These are phyloP conservation scores for Jackrogersella minutella DNA, from an alignment of 495 filamentous ascomycete genomes.

Conservation along the genomic window DNA sequence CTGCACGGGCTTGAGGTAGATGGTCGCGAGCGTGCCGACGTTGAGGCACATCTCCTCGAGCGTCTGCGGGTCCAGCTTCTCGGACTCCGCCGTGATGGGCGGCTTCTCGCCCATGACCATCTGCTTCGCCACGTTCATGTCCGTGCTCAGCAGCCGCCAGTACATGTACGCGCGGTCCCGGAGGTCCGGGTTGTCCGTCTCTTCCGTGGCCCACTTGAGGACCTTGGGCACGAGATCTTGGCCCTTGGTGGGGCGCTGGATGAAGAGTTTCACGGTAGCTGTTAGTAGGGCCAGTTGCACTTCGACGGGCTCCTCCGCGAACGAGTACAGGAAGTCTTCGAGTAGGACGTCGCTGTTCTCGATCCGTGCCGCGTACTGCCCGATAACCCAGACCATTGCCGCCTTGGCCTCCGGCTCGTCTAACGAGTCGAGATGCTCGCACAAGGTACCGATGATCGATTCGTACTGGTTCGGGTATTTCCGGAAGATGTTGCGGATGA, in stretches of 20 bases:
- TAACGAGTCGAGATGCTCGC: conserved; percentile 94
- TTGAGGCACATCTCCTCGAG: conserved; percentile 97
- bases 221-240: conserved; percentile 94
- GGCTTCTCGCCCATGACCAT: conserved; percentile 98
- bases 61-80: conserved; percentile 89
- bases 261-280: conserved; percentile 97
- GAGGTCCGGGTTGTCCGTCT: conserved; percentile 97
- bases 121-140: conserved; percentile 83
- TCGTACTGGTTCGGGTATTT: conserved; percentile 99
- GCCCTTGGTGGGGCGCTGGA: conserved; percentile 94
- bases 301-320: conserved; percentile 92
- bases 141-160: conserved; percentile 95
- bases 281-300: conserved; percentile 95
- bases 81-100: conserved; percentile 93
- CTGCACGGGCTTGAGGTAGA: conserved; percentile 97
- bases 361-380: conserved; percentile 95
- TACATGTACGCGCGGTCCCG: conserved; percentile 98
- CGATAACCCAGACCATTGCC: conserved; percentile 99
- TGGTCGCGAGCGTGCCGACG: conserved; percentile 94
- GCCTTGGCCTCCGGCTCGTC: conserved; percentile 99
- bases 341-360: conserved; percentile 93
- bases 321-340: conserved; percentile 93
- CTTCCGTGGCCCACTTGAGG: conserved; percentile 97
- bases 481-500: conserved; percentile 98
- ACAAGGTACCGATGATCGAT: conserved; percentile 92